phyloP scores from a whole-genome alignment of 306 rosid species.

The Ochetophila trinervis region DNA sequence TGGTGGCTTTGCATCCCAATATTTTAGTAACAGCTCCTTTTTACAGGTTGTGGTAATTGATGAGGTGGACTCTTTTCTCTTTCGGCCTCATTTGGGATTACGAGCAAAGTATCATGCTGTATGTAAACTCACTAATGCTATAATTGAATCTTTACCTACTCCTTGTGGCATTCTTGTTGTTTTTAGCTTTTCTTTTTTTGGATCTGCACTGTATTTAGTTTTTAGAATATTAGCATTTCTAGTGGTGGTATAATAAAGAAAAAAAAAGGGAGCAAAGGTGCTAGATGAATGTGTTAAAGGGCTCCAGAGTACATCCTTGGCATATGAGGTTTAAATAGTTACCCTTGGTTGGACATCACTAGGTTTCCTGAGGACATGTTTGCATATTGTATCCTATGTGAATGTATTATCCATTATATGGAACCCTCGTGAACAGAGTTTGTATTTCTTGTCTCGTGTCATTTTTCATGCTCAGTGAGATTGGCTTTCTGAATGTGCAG shows the following conservation, averaged over 20 bases:
- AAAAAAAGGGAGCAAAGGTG: no score
- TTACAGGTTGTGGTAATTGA: conserved; percentile 82
- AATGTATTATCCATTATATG: background rate
- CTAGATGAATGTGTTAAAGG: no score
- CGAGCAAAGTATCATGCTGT: conserved; percentile 91
- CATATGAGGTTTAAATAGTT: no score
- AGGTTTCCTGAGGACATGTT: background rate
- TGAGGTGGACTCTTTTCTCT: conserved; percentile 93
- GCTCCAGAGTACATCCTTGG: no score
- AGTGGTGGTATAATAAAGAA: no score
- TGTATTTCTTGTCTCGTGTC: background rate
- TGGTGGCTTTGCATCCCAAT: conserved; percentile 6
- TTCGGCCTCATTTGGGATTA: conserved; percentile 80
- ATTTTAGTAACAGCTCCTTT: conserved; percentile 9
- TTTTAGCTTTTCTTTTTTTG: background rate
- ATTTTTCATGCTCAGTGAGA: background rate
- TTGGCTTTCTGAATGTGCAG: background rate
- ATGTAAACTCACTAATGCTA: conserved; percentile 30
- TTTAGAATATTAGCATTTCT: background rate
- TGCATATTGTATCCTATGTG: background rate
- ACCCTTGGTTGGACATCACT: background rate
- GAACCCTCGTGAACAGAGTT: background rate
- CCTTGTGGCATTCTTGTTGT: background rate
- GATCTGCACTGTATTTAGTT: background rate
- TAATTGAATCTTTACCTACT: background rate